A percentile compares a stretch with the other conserved stretches of the same genome.
These are phyloP conservation scores for Pseudohalonectria lignicola DNA, from an alignment of 2,329 filamentous ascomycete genomes.

Conservation along the genomic window DNA sequence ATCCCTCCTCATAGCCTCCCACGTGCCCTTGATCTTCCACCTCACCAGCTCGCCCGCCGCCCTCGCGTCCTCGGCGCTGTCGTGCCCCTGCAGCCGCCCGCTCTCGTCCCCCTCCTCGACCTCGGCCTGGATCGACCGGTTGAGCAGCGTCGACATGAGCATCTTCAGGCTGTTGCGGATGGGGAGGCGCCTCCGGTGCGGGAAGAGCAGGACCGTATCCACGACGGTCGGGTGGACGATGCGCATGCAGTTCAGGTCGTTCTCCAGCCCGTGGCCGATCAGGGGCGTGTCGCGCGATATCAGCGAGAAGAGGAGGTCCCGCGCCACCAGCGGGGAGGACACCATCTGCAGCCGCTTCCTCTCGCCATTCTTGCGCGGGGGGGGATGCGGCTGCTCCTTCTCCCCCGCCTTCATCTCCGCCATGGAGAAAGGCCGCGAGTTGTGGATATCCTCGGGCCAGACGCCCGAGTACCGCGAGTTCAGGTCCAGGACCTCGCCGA, in stretches of 20 bases:
- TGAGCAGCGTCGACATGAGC: slow-evolving; percentile 59
- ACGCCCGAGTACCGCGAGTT: slow-evolving; percentile 92
- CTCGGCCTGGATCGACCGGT: slow-evolving; percentile 69
- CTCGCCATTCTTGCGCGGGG: slow-evolving; percentile 11
- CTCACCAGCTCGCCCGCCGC: slow-evolving; percentile 81
- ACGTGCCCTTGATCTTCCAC: slow-evolving; percentile 57
- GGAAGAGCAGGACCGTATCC: slow-evolving; percentile 45
- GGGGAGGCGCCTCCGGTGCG: slow-evolving; percentile 67
- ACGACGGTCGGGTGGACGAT: slow-evolving; percentile 11
- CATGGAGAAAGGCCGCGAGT: slow-evolving; percentile 47
- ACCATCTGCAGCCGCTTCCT: slow-evolving; percentile 56
- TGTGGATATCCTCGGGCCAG: slow-evolving; percentile 61
- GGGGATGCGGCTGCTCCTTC: slow-evolving; percentile 12
- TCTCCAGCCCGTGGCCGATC: slow-evolving; percentile 89
- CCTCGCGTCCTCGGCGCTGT: slow-evolving; percentile 83
- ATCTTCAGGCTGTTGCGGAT: slow-evolving; percentile 66
- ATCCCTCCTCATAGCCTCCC: slow-evolving; percentile 51
- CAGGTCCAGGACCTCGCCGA: slow-evolving; percentile 12
- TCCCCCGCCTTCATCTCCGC: slow-evolving; percentile 11
- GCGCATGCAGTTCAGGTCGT: slow-evolving; percentile 67
- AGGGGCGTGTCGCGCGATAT: slow-evolving; percentile 70
- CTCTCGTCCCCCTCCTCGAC: slow-evolving; percentile 15
- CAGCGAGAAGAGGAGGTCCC: slow-evolving; percentile 64
- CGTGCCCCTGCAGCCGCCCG: slow-evolving; percentile 54
- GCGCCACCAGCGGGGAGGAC: slow-evolving; percentile 61